Conservation (phyloP, 176 grass and related monocot species). For the Oryza glumipatula region DNA sequence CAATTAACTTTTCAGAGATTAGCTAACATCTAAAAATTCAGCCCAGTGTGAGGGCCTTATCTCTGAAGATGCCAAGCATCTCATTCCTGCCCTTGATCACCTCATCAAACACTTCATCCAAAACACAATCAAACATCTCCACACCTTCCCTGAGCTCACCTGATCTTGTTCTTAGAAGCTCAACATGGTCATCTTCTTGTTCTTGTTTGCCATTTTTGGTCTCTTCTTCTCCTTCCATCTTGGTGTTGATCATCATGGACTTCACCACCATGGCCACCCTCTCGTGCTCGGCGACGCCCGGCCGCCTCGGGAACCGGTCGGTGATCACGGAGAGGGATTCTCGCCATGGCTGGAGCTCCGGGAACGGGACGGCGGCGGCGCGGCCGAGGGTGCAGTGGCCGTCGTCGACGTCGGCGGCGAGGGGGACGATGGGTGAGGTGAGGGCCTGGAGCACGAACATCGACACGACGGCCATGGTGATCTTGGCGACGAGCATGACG, state of each 20-base stretch:
- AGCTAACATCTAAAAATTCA: conserved; percentile 42
- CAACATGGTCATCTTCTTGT: conserved; percentile 30
- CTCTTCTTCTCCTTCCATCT: conserved; percentile 7
- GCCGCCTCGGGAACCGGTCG: conserved; percentile 42
- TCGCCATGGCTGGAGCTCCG: conserved; percentile 73
- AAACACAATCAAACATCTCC: conserved; percentile 67
- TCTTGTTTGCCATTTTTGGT: not conserved
- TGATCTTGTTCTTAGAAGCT: conserved; percentile 65
- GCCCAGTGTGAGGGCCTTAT: conserved; percentile 45
- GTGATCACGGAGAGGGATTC: conserved; percentile 54
- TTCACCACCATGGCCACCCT: conserved; percentile 53
- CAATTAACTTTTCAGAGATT: conserved; percentile 17
- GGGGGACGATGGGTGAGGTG: conserved; percentile 39
- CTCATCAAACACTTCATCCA: conserved; percentile 87
- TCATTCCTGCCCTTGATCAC: conserved; percentile 91
- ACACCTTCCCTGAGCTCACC: conserved; percentile 66
- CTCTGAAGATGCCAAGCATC: conserved; percentile 88
- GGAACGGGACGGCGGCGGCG: conserved; percentile 12
- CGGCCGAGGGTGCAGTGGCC: not conserved
- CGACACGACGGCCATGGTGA: conserved; percentile 64
- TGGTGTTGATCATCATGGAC: conserved; percentile 52
- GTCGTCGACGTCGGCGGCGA: not conserved
- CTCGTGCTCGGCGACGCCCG: conserved; percentile 63
- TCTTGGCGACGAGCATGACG: conserved; percentile 76
- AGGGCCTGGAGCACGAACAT: conserved; percentile 71